Evolutionary conservation across 1,139 yeast species (phyloP).

Genomic region (Hyphopichia burtonii): DNA sequence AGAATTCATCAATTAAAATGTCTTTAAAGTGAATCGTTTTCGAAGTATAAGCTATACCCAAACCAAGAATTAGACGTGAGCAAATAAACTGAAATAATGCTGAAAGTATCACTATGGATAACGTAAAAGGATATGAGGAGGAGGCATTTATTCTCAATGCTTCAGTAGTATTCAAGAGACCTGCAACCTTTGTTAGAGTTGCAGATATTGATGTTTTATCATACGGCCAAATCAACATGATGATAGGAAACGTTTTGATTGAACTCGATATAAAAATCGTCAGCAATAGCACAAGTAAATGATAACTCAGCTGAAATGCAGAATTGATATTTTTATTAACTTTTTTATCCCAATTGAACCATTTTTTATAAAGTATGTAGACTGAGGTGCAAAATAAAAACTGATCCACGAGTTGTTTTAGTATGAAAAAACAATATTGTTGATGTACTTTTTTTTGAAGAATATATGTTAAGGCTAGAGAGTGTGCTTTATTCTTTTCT

Average conservation of each 20-base stretch:
- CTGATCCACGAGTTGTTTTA: constrained; percentile 62
- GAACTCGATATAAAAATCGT: constrained; percentile 75
- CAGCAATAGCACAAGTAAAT: constrained; percentile 49
- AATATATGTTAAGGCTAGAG: constrained; percentile 28
- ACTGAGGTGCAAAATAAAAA: constrained; percentile 50
- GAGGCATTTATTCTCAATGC: constrained; percentile 58
- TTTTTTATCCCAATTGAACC: constrained; percentile 29
- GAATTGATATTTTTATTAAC: constrained; percentile 18
- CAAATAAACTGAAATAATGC: not conserved
- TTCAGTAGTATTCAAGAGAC: constrained; percentile 64
- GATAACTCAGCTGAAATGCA: constrained; percentile 22
- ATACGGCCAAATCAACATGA: constrained; percentile 96
- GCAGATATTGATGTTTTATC: constrained; percentile 68
- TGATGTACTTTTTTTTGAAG: constrained; percentile 44
- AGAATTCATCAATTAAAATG: not conserved
- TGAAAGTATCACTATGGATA: constrained; percentile 2
- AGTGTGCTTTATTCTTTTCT: constrained; percentile 52
- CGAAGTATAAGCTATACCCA: not conserved
- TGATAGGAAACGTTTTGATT: constrained; percentile 82
- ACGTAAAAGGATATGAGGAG: constrained; percentile 37
- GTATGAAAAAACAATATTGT: constrained; percentile 69
- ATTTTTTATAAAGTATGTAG: constrained; percentile 37
- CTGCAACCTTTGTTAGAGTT: constrained; percentile 58
- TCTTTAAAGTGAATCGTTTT: not conserved
- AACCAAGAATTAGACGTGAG: not conserved